Evolutionary conservation across 2,329 filamentous ascomycete genomes (phyloP).

Genomic region (Fonsecaea nubica): DNA sequence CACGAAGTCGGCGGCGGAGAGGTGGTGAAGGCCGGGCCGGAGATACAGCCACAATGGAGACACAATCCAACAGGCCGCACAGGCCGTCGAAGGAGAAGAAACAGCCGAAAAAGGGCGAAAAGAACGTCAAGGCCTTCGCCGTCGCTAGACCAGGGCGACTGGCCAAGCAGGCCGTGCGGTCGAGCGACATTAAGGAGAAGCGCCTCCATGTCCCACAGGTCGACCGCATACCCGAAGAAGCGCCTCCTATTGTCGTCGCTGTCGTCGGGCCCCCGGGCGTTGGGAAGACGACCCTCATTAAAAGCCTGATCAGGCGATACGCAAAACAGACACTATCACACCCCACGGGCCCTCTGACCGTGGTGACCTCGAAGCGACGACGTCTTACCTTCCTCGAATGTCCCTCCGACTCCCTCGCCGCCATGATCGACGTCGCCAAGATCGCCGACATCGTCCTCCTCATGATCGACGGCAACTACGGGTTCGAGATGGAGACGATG

Average conservation of each 20-base stretch:
- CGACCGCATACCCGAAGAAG: slow-evolving; percentile 93
- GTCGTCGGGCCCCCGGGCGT: slow-evolving; percentile 95
- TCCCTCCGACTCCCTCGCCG: slow-evolving; percentile 88
- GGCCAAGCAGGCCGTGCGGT: slow-evolving; percentile 68
- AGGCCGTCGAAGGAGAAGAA: slow-evolving; percentile 90
- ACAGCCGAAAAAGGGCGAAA: slow-evolving; percentile 71
- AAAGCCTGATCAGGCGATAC: slow-evolving; percentile 91
- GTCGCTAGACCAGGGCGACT: slow-evolving; percentile 81
- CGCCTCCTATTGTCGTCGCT: slow-evolving; percentile 87
- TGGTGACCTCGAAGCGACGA: slow-evolving; percentile 95
- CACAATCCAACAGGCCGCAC: slow-evolving; percentile 85
- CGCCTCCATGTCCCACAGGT: slow-evolving; percentile 94
- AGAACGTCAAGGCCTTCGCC: slow-evolving; percentile 87
- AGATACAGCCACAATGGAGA: slow-evolving; percentile 64
- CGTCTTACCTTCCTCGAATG: slow-evolving; percentile 95
- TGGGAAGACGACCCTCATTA: slow-evolving; percentile 94
- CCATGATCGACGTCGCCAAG: slow-evolving; percentile 97
- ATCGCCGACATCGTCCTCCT: slow-evolving; percentile 95
- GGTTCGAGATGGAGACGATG: slow-evolving; percentile 99
- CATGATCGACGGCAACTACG: slow-evolving; percentile 98
- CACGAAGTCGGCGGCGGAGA: slow-evolving; percentile 19
- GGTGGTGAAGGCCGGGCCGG: slow-evolving; percentile 20
- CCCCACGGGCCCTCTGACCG: slow-evolving; percentile 88
- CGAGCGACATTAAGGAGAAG: slow-evolving; percentile 76
- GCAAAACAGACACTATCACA: slow-evolving; percentile 93